Percentiles rank a stretch among this genome's conserved stretches.
phyloP scores from a whole-genome alignment of 2,329 filamentous ascomycete species.

The Tricladium varicosporioides region DNA sequence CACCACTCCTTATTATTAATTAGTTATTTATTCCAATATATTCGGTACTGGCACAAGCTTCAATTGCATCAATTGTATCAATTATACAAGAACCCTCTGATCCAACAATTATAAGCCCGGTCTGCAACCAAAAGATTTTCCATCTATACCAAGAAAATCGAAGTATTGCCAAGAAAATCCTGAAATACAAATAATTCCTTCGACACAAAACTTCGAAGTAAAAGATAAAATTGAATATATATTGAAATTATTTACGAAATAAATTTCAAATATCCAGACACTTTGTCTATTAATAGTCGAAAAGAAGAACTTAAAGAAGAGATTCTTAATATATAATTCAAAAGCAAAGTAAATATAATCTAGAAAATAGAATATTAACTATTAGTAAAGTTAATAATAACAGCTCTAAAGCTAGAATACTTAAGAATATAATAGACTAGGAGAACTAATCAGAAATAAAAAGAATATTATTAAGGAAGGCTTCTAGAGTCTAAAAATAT shows the following conservation, averaged over 20 bases:
- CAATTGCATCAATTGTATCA: neutral
- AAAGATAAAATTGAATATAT: neutral
- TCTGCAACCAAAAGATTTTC: neutral
- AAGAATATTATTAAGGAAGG: neutral
- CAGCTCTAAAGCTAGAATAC: no score
- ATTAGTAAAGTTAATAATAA: no score
- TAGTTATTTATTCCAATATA: neutral
- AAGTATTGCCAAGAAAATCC: neutral
- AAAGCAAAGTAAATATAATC: neutral
- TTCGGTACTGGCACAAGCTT: neutral
- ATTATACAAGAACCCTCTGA: no score
- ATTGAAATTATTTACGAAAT: neutral
- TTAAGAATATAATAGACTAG: neutral
- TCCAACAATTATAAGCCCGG: neutral
- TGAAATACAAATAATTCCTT: neutral
- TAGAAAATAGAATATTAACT: neutral
- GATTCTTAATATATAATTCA: neutral
- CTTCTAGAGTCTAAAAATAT: neutral
- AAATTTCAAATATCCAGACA: neutral
- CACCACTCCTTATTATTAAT: neutral
- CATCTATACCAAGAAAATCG: neutral
- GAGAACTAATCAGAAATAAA: neutral
- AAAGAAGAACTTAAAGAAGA: neutral
- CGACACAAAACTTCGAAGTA: neutral
- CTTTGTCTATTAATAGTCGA: neutral